Evolutionary conservation across 257 asterid genomes (phyloP).

Genomic region (Coffea canephora): DNA sequence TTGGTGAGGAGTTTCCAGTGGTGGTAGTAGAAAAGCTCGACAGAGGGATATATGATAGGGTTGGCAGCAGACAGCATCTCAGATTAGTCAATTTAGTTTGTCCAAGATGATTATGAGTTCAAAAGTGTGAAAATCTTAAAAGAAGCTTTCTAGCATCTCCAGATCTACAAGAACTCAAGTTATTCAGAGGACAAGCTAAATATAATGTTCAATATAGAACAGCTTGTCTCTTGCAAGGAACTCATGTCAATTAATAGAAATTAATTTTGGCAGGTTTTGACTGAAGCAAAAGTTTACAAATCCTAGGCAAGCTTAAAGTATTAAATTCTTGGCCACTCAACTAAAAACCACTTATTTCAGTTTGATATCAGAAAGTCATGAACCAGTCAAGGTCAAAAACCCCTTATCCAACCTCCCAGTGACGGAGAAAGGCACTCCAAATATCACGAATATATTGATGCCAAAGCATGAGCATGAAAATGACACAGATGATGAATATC

Average conservation of each 20-base stretch:
- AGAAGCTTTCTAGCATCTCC: background rate
- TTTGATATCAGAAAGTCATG: background rate
- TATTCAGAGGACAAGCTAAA: background rate
- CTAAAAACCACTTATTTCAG: background rate
- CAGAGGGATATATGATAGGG: background rate
- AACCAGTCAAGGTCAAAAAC: background rate
- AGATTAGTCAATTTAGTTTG: background rate
- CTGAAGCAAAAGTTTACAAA: background rate
- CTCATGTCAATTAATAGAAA: background rate
- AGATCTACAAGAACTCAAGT: background rate
- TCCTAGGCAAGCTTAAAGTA: background rate
- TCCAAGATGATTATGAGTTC: background rate
- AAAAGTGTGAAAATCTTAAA: background rate
- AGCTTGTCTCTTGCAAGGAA: background rate
- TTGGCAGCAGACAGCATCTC: background rate
- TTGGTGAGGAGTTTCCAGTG: background rate
- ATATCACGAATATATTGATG: background rate
- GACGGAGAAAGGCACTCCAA: background rate
- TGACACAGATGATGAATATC: background rate
- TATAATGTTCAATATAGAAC: background rate
- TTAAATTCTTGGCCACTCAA: background rate
- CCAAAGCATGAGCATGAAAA: conserved; percentile 4
- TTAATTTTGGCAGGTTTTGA: background rate
- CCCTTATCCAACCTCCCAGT: background rate
- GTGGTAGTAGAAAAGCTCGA: background rate